Evolutionary conservation across 2,329 filamentous ascomycete genomes (phyloP).

Genomic region (Apiospora pterosperma): DNA sequence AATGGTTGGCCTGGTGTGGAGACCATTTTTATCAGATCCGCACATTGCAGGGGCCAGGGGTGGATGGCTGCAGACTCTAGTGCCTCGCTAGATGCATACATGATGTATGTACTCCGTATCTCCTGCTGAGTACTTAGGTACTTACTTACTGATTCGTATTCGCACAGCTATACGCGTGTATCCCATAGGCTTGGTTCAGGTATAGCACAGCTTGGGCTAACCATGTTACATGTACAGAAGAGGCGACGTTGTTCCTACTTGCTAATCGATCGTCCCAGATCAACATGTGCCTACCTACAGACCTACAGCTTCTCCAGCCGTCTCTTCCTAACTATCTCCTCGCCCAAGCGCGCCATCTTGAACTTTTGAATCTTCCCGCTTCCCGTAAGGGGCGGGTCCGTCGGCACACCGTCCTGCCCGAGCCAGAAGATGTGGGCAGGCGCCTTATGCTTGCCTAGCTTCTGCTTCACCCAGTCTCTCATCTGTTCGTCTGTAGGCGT

Average conservation of each 20-base stretch:
- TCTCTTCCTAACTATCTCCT: slow-evolving; percentile 49
- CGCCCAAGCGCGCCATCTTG: slow-evolving; percentile 55
- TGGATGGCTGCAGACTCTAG: background rate
- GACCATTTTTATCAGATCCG: slow-evolving; percentile 5
- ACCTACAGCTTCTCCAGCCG: slow-evolving; percentile 45
- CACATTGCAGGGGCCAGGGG: slow-evolving; percentile 1
- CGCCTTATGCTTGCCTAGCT: slow-evolving; percentile 64
- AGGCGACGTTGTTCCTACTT: background rate
- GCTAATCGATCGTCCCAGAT: too few species aligned
- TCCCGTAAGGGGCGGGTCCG: slow-evolving; percentile 61
- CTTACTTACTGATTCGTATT: background rate
- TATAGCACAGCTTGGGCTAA: too few species aligned
- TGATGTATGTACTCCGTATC: too few species aligned
- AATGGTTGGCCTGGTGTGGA: background rate
- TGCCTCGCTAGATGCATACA: background rate
- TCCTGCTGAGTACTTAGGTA: background rate
- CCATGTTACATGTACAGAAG: too few species aligned
- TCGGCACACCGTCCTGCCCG: slow-evolving; percentile 56
- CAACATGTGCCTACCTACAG: too few species aligned
- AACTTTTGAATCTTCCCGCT: slow-evolving; percentile 71
- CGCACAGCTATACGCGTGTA: background rate
- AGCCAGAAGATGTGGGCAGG: slow-evolving; percentile 75
- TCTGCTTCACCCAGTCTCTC: slow-evolving; percentile 59
- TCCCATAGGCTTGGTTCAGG: background rate
- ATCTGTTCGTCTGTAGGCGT: slow-evolving; percentile 51